phyloP scores from a whole-genome alignment of 768 basidiomycete species.

The Tylopilus vinaceipallidus region DNA sequence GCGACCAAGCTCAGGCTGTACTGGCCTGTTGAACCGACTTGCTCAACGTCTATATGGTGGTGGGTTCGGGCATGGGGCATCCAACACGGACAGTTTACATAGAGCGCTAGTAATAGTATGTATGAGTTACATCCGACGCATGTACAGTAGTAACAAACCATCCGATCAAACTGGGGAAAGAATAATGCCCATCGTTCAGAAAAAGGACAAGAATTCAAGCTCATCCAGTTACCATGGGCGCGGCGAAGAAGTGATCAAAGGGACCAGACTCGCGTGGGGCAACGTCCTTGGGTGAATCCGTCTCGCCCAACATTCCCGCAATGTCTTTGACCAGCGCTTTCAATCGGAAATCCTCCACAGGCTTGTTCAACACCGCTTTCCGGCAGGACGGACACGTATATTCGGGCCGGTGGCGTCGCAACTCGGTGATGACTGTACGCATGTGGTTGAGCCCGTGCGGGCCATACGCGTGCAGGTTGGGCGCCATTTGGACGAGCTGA shows the following conservation, averaged over 20 bases:
- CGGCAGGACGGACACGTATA: slow-evolving; percentile 74
- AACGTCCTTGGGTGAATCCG: slow-evolving; percentile 31
- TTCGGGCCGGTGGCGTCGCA: slow-evolving; percentile 39
- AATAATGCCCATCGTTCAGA: not conserved
- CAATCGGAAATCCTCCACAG: slow-evolving; percentile 59
- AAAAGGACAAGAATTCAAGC: not conserved
- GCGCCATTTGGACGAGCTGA: slow-evolving; percentile 18
- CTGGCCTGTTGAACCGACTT: too few species aligned
- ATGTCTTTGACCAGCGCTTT: slow-evolving; percentile 55
- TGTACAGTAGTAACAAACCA: too few species aligned
- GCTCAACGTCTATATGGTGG: too few species aligned
- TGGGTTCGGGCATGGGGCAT: too few species aligned
- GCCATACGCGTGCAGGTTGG: slow-evolving; percentile 20
- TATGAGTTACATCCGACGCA: too few species aligned
- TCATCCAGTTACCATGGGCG: slow-evolving; percentile 2
- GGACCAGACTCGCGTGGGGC: slow-evolving; percentile 20
- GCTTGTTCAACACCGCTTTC: slow-evolving; percentile 43
- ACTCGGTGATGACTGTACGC: slow-evolving; percentile 16
- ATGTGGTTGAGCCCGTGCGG: slow-evolving; percentile 17
- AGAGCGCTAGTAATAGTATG: too few species aligned
- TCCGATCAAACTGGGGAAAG: not conserved
- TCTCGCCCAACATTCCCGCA: slow-evolving; percentile 48
- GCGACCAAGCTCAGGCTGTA: too few species aligned
- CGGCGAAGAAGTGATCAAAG: slow-evolving; percentile 49
- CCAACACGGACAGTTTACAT: too few species aligned